These are phyloP conservation scores for Anisodus acutangulus DNA, from an alignment of 257 asterid genomes.

Conservation along the genomic window DNA sequence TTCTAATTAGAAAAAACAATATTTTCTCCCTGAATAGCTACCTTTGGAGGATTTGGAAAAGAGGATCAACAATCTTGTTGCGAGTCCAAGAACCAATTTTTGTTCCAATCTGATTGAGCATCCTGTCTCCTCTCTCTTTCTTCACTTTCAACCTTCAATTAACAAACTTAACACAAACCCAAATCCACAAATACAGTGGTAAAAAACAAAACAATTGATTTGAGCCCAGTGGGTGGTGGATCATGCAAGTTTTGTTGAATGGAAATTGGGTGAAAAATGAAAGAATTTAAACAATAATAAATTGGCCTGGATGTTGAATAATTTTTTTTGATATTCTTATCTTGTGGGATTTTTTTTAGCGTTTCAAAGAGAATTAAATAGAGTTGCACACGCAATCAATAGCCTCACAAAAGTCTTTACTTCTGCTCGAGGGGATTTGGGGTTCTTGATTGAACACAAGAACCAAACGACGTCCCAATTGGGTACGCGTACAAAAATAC, in stretches of 20 bases:
- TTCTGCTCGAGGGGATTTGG: background rate
- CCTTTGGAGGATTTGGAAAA: conserved; percentile 80
- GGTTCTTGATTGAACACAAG: background rate
- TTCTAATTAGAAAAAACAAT: background rate
- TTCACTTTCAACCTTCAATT: conserved; percentile 4
- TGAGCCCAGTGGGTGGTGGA: background rate
- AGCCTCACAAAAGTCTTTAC: conserved; percentile 18
- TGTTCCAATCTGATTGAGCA: conserved; percentile 49
- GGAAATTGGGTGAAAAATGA: background rate
- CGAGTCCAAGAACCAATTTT: conserved; percentile 64
- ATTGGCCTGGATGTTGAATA: background rate
- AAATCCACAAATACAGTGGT: background rate
- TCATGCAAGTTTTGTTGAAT: background rate
- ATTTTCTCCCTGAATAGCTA: conserved; percentile 22
- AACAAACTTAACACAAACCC: background rate
- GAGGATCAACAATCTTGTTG: conserved; percentile 70
- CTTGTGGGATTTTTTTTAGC: background rate
- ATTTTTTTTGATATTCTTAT: background rate
- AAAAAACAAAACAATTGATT: background rate
- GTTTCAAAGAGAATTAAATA: conserved; percentile 9
- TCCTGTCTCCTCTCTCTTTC: conserved; percentile 6
- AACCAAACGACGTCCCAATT: background rate
- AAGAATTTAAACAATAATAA: background rate
- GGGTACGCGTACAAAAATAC: background rate
- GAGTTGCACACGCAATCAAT: conserved; percentile 1